Percentiles rank a stretch among this genome's conserved stretches.
Evolutionary conservation across 2,329 filamentous ascomycete species (phyloP).

Genomic region (Cytospora chrysosperma): DNA sequence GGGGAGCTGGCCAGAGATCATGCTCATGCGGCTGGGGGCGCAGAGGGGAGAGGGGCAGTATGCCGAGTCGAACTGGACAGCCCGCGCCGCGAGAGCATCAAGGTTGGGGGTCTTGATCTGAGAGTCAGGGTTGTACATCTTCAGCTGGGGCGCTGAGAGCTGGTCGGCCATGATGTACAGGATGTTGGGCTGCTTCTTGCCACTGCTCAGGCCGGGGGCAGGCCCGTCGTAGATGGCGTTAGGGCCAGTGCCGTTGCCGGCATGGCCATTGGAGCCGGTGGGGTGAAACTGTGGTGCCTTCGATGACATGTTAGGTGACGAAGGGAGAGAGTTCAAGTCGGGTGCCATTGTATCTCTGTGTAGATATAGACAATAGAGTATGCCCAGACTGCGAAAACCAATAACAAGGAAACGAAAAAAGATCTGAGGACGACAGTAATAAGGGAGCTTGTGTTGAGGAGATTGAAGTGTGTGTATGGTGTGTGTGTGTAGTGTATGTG

Average conservation of each 20-base stretch:
- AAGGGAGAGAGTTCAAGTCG: constrained; percentile 70
- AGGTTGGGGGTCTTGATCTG: constrained; percentile 92
- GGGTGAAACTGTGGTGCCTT: constrained; percentile 5
- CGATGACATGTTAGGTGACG: constrained; percentile 40
- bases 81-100: constrained; percentile 74
- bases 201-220: constrained; percentile 16
- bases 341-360: constrained; percentile 57
- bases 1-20: constrained; percentile 89
- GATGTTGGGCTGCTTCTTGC: constrained; percentile 60
- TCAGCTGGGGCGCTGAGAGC: constrained; percentile 83
- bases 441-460: neutral
- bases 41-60: constrained; percentile 94
- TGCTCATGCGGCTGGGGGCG: constrained; percentile 88
- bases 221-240: constrained; percentile 18
- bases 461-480: neutral
- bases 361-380: constrained; percentile 13
- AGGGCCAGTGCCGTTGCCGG: constrained; percentile 28
- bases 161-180: constrained; percentile 97
- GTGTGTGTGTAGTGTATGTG: neutral
- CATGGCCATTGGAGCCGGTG: neutral
- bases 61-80: constrained; percentile 88
- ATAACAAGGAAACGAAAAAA: constrained; percentile 1
- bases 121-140: constrained; percentile 86
- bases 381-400: constrained; percentile 9
- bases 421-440: neutral